phyloP scores from a whole-genome alignment of 208 protist species.

The Lotmaria passim region DNA sequence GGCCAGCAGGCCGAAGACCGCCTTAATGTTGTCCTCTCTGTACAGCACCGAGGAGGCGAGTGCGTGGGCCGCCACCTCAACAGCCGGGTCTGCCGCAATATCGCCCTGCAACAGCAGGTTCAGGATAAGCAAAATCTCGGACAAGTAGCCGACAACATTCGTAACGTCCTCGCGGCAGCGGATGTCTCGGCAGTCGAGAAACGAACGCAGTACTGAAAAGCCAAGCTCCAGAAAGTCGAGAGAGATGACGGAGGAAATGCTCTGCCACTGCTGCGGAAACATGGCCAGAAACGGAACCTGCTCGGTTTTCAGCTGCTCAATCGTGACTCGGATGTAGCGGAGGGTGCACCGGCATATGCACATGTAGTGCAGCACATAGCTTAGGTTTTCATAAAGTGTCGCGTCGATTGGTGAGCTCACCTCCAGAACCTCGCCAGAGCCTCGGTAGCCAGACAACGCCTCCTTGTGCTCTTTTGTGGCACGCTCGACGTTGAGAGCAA shows the following conservation, averaged over 20 bases:
- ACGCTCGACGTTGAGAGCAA: slow-evolving; percentile 49
- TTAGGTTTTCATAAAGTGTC: slow-evolving; percentile 51
- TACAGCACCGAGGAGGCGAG: slow-evolving; percentile 85
- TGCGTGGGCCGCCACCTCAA: slow-evolving; percentile 77
- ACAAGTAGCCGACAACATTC: slow-evolving; percentile 60
- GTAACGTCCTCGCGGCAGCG: slow-evolving; percentile 60
- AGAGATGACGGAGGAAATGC: slow-evolving; percentile 74
- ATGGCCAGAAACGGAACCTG: slow-evolving; percentile 36
- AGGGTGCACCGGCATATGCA: slow-evolving; percentile 64
- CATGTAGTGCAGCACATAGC: slow-evolving; percentile 69
- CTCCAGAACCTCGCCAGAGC: slow-evolving; percentile 70
- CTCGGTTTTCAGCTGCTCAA: slow-evolving; percentile 55
- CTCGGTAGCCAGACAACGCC: slow-evolving; percentile 56
- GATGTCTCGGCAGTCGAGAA: slow-evolving; percentile 70
- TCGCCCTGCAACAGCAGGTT: slow-evolving; percentile 77
- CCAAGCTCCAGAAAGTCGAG: slow-evolving; percentile 71
- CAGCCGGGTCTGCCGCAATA: slow-evolving; percentile 60
- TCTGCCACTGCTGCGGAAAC: slow-evolving; percentile 85
- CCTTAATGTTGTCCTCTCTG: slow-evolving; percentile 80
- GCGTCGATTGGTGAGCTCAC: slow-evolving; percentile 62
- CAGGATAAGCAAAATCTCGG: slow-evolving; percentile 81
- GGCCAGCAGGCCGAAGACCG: slow-evolving; percentile 68
- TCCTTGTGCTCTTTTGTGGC: slow-evolving; percentile 73
- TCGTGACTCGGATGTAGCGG: slow-evolving; percentile 71
- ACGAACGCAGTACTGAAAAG: slow-evolving; percentile 70